Evolutionary conservation across 2,329 filamentous ascomycete species (phyloP).

Genomic region (Atkinsonella texensis): DNA sequence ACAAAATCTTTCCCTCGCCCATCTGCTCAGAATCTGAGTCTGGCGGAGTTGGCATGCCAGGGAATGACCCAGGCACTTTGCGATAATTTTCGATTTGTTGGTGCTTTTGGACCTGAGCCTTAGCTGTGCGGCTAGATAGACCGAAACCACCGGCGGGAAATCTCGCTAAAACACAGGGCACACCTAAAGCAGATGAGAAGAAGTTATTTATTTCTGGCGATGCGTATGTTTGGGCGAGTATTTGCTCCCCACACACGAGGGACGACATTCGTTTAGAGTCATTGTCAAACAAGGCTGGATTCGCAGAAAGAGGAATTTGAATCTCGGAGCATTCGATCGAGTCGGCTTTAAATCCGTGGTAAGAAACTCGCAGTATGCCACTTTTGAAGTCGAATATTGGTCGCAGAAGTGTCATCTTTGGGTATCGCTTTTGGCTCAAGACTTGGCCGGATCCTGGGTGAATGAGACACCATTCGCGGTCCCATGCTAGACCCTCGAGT

Average conservation of each 20-base stretch:
- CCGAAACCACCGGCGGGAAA: constrained; percentile 59
- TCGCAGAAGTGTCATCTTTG: constrained; percentile 73
- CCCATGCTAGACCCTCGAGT: constrained; percentile 79
- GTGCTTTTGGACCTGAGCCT: constrained; percentile 54
- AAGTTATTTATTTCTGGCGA: constrained; percentile 56
- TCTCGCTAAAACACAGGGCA: constrained; percentile 73
- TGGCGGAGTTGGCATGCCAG: constrained; percentile 39
- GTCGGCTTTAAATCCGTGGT: constrained; percentile 22
- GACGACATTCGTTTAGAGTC: constrained; percentile 36
- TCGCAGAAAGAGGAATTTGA: constrained; percentile 52
- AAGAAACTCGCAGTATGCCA: constrained; percentile 52
- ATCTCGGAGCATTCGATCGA: constrained; percentile 19
- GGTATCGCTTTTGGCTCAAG: constrained; percentile 79
- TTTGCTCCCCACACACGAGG: constrained; percentile 71
- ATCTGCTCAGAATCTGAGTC: constrained; percentile 42
- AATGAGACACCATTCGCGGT: constrained; percentile 91
- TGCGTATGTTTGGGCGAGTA: constrained; percentile 59
- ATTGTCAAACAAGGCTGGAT: constrained; percentile 44
- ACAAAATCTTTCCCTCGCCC: constrained; percentile 45
- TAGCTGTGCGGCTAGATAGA: constrained; percentile 53
- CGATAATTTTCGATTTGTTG: constrained; percentile 22
- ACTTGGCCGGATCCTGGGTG: constrained; percentile 76
- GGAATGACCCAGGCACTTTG: constrained; percentile 42
- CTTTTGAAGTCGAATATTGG: constrained; percentile 60
- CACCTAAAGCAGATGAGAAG: constrained; percentile 62